Evolutionary conservation across 805 yeast species (phyloP), one percentile per base, ranked within the genome.

Genomic region (Pichia exigua): DNA sequence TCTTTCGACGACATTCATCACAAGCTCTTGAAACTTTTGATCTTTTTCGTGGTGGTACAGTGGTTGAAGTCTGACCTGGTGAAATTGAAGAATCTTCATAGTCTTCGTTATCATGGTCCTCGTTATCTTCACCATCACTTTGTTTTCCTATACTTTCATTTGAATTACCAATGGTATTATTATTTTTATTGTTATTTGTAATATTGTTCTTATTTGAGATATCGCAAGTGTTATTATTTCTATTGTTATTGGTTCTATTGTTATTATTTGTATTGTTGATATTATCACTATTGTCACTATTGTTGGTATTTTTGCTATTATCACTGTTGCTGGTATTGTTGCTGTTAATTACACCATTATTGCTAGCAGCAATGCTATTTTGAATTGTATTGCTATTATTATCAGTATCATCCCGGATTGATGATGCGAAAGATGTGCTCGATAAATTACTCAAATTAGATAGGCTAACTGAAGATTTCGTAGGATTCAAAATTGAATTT

Each of bases 1-100:
- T 86, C 65, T 85, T 84, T 45, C 85, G 73, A 39, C 94, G 74
- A 64, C 94, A 86, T 50, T 83, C 82, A 63, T 86, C 95, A 63
- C 95, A 86, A 2, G 92, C 94, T 49, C 95, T 66, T 1, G 90
- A 83, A 0, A 85, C 89, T 63, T 86, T 86, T 10, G 85, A 75
- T 51, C 91, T 60, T 60, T 84, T 83, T 47, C 86, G 73, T 18
- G 68, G 67, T 8, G 68, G 66, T 28, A 50, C 12, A 18, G 38
- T 42, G 11, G 11, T 22, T 27, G 9, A 18, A 20, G 17, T 26
- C 27, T 44, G 41, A 22, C 13, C 8, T 40, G 22, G 24, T 9
- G 42, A 40, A 9, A 12, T 26, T 5, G 45, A 26, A 24, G 22
- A 9, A n/a, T 24, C 21, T 8, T 24, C 27, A 20, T 38, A 22